These are phyloP conservation scores for Phytophthora litchii DNA, from an alignment of 352 stramenopile genomes.

Conservation along the genomic window DNA sequence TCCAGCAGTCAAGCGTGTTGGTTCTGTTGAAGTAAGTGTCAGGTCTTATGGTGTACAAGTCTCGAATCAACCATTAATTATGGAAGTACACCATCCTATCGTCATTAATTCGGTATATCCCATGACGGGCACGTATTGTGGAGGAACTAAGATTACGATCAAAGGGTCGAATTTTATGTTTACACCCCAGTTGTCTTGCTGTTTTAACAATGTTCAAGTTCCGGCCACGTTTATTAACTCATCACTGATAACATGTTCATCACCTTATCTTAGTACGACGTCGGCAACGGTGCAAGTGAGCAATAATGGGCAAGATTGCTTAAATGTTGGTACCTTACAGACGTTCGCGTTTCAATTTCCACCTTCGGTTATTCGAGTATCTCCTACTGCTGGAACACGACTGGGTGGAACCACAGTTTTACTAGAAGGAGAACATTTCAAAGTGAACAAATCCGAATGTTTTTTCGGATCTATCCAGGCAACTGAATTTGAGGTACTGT, in stretches of 20 bases:
- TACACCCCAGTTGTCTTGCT: conserved; percentile 63
- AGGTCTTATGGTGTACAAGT: conserved; percentile 14
- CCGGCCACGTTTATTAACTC: conserved; percentile 71
- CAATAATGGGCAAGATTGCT: conserved; percentile 64
- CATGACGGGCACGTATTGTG: conserved; percentile 29
- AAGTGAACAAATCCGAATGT: conserved; percentile 43
- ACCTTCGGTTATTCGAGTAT: conserved; percentile 34
- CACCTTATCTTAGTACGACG: conserved; percentile 38
- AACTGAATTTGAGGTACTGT: conserved; percentile 28
- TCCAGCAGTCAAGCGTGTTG: conserved; percentile 22
- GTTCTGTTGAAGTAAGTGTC: conserved; percentile 29
- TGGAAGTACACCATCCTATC: conserved; percentile 41
- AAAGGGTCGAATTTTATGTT: conserved; percentile 57
- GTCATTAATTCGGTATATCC: conserved; percentile 38
- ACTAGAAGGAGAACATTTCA: conserved; percentile 49
- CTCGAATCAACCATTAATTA: conserved; percentile 12
- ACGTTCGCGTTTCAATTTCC: conserved; percentile 52
- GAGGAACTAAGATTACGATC: conserved; percentile 51
- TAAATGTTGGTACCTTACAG: conserved; percentile 38
- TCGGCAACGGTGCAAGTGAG: conserved; percentile 46
- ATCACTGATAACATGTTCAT: conserved; percentile 57
- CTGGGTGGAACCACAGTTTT: conserved; percentile 61
- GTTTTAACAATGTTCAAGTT: conserved; percentile 58
- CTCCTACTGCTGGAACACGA: conserved; percentile 41
- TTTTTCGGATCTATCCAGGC: conserved; percentile 37